phyloP scores from a whole-genome alignment of 345 rosid species.

The Lumnitzera littorea region DNA sequence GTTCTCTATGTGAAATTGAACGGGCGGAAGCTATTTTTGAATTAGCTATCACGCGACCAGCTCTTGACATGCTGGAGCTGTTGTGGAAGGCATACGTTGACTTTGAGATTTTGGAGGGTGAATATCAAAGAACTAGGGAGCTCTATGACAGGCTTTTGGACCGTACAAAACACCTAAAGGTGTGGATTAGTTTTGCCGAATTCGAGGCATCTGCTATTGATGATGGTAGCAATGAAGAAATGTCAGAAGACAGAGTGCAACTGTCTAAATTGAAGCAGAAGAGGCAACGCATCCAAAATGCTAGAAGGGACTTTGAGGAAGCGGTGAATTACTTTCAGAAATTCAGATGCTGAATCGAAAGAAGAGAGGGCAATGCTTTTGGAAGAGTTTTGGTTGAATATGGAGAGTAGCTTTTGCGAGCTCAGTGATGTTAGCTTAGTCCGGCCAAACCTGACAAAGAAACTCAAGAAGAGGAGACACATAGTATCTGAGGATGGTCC shows the following conservation, averaged over 20 bases:
- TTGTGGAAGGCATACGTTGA: conserved; percentile 97
- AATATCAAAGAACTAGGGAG: conserved; percentile 56
- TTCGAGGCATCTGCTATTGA: conserved; percentile 64
- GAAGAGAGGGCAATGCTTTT: conserved; percentile 34
- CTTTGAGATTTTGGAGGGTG: conserved; percentile 82
- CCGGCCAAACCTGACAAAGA: conserved; percentile 69
- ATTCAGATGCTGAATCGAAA: conserved; percentile 26
- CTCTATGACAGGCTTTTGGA: conserved; percentile 73
- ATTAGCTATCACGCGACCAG: conserved; percentile 67
- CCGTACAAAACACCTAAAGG: conserved; percentile 87
- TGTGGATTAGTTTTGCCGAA: conserved; percentile 86
- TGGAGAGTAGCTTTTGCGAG: conserved; percentile 56
- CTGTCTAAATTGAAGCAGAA: conserved; percentile 7
- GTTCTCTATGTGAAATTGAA: conserved; percentile 64
- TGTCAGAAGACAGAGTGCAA: conserved; percentile 26
- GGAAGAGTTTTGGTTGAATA: conserved; percentile 69
- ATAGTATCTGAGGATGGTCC: conserved; percentile 56
- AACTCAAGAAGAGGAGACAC: conserved; percentile 72
- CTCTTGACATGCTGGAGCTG: conserved; percentile 91
- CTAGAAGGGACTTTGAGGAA: conserved; percentile 20
- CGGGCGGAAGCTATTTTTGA: conserved; percentile 79
- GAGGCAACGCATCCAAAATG: conserved; percentile 29
- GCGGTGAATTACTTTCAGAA: conserved; percentile 29
- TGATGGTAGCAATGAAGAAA: conserved; percentile 16
- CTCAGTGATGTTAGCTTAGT: conserved; percentile 65